Conservation (phyloP, 768 basidiomycete genomes). For the Steccherinum ochraceum region DNA sequence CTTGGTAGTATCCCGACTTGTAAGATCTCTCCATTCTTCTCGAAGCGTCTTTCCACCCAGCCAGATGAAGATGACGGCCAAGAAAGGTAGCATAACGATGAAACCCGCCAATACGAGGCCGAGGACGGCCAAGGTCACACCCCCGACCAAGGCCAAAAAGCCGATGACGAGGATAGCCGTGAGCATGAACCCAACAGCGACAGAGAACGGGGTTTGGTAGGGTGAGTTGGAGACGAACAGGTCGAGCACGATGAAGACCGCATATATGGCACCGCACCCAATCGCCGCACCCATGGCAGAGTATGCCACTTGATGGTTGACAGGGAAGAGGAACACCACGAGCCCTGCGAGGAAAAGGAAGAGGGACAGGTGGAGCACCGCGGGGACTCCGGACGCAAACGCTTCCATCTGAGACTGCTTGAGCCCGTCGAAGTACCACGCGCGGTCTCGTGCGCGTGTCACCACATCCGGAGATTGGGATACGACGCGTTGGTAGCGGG, state of each 20-base stretch:
- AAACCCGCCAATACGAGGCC: not conserved
- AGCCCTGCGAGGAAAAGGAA: not conserved
- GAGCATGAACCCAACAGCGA: not conserved
- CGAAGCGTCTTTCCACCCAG: not conserved
- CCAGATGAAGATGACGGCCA: not conserved
- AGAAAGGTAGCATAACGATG: not conserved
- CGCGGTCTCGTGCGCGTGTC: not conserved
- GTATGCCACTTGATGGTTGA: not conserved
- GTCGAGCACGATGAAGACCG: not conserved
- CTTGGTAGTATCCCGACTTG: not conserved
- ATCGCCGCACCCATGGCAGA: not conserved
- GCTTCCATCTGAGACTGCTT: not conserved
- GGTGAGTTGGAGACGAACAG: not conserved
- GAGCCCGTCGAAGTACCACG: not conserved
- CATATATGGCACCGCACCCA: not conserved
- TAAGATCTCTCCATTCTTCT: not conserved
- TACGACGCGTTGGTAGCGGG: slow-evolving; percentile 3
- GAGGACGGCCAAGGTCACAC: not conserved
- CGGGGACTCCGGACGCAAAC: not conserved
- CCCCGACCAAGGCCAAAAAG: not conserved
- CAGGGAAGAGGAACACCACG: not conserved
- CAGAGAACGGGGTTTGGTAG: not conserved
- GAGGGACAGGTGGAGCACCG: not conserved
- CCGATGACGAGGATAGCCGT: not conserved
- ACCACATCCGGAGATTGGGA: not conserved